Evolutionary conservation across 2,329 filamentous ascomycete species (phyloP).

Genomic region (Verticillium isaacii): DNA sequence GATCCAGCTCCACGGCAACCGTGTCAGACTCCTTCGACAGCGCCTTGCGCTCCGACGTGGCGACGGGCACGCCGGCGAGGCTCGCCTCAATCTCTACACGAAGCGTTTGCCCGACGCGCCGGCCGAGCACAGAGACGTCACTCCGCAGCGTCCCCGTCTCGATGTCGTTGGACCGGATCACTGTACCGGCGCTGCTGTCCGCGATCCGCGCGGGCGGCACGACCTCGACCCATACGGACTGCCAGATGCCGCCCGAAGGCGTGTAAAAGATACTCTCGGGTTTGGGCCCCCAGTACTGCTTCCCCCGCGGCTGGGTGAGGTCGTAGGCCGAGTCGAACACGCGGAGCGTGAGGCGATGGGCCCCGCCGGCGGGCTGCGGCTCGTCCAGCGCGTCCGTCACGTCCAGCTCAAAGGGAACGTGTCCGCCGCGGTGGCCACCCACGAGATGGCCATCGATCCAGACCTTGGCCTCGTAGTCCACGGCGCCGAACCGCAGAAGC

Average conservation of each 20-base stretch:
- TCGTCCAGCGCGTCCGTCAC: slow-evolving; percentile 41
- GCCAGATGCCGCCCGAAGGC: slow-evolving; percentile 54
- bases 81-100: slow-evolving; percentile 49
- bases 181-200: slow-evolving; percentile 50
- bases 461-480: slow-evolving; percentile 55
- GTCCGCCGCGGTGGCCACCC: slow-evolving; percentile 52
- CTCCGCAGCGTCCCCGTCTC: slow-evolving; percentile 44
- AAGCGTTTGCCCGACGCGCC: slow-evolving; percentile 39
- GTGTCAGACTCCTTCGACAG: slow-evolving; percentile 45
- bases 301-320: slow-evolving; percentile 60
- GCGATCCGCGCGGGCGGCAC: slow-evolving; percentile 48
- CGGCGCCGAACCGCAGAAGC: slow-evolving; percentile 53
- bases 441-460: slow-evolving; percentile 51
- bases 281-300: slow-evolving; percentile 61
- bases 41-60: slow-evolving; percentile 32
- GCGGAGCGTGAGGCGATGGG: slow-evolving; percentile 45
- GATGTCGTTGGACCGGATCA: slow-evolving; percentile 51
- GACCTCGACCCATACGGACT: slow-evolving; percentile 51
- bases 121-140: slow-evolving; percentile 42
- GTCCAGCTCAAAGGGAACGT: slow-evolving; percentile 56
- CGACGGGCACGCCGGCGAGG: slow-evolving; percentile 42
- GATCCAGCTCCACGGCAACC: slow-evolving; percentile 38
- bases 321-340: slow-evolving; percentile 62
- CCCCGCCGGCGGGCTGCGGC: slow-evolving; percentile 8
- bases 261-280: slow-evolving; percentile 58